Evolutionary conservation across 2,329 filamentous ascomycete genomes (phyloP), one percentile per base, ranked within the genome.

Genomic region (Cadophora sp.): DNA sequence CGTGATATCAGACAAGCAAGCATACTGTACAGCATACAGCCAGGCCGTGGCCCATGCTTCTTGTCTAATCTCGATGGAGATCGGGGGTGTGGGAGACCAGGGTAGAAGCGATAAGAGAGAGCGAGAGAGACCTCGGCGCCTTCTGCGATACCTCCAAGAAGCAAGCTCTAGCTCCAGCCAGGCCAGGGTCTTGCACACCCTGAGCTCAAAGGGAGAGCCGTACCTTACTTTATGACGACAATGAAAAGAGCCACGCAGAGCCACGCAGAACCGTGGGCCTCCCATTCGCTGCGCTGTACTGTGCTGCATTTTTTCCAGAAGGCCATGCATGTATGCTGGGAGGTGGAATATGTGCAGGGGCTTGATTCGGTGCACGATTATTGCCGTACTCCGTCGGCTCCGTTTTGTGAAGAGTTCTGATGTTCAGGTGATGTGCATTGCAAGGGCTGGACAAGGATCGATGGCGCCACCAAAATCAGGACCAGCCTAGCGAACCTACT

Each of bases 371-470:
- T 50, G 39, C 61, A 59, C 33, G 56, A 39, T 69, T 45, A 66
- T 68, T 68, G 53, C 70, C 65, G 64, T 66, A 30, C 66, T 71
- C 67, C 65, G 62, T 62, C 24, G 62, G 48, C 61, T 62, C 24
- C 48, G 24, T 59, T 59, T 63, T 64, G 48, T 60, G 66, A 58
- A 62, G 47, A 64, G 65, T 59, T 72, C 62, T 73, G 68, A 62
- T 70, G 70, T 65, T 70, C 71, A 73, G 68, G 70, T 73, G 71
- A 73, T 70, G 59, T 56, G 30, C 60, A 47, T 62, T 68, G 62
- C 58, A 27, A 67, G 48, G 47, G 51, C 33, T 36, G 27, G 33
- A 16, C 53, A 56, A 61, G 65, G 27, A 16, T 61, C 45, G 30
- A 30, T 39, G 53, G 53, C 53, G 53, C 53, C 53, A 56, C 53